Percentiles rank a stretch among this genome's conserved stretches.
Evolutionary conservation across 495 filamentous ascomycete genomes (phyloP).

Genomic region (Xylaria venustula): DNA sequence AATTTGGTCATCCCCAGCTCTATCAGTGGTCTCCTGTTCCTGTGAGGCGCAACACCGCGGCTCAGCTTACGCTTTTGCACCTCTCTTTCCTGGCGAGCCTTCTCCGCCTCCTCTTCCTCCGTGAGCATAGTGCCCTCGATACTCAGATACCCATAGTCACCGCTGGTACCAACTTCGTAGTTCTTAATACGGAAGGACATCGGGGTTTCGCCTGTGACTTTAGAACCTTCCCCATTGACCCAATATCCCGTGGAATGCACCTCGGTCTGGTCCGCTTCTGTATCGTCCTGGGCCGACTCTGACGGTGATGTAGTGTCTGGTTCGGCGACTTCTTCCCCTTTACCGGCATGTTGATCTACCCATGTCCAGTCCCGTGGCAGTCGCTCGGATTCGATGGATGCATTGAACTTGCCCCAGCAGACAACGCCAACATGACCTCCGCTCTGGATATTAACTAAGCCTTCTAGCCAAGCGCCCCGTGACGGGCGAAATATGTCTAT

Average conservation of each 20-base stretch:
- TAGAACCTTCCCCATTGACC: slow-evolving; percentile 36
- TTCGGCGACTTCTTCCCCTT: slow-evolving; percentile 17
- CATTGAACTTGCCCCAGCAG: slow-evolving; percentile 51
- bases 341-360: slow-evolving; percentile 32
- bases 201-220: slow-evolving; percentile 36
- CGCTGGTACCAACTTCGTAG: slow-evolving; percentile 48
- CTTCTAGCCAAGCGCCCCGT: slow-evolving; percentile 50
- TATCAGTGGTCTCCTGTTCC: slow-evolving; percentile 37
- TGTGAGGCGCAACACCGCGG: slow-evolving; percentile 29
- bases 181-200: slow-evolving; percentile 50
- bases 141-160: slow-evolving; percentile 47
- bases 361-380: slow-evolving; percentile 47
- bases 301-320: slow-evolving; percentile 21
- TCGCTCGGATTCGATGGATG: slow-evolving; percentile 46
- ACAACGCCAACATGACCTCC: slow-evolving; percentile 50
- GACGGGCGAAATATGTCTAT: slow-evolving; percentile 44
- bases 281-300: slow-evolving; percentile 17
- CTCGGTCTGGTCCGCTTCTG: slow-evolving; percentile 26
- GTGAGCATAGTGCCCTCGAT: slow-evolving; percentile 49
- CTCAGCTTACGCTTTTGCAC: slow-evolving; percentile 33
- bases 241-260: slow-evolving; percentile 52
- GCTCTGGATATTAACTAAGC: slow-evolving; percentile 45
- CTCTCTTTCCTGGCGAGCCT: slow-evolving; percentile 38
- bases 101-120: slow-evolving; percentile 39
- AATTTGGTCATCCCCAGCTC: slow-evolving; percentile 52